These are phyloP conservation scores for Candida khao-thaluensis DNA, from an alignment of 805 yeast species.

Conservation along the genomic window DNA sequence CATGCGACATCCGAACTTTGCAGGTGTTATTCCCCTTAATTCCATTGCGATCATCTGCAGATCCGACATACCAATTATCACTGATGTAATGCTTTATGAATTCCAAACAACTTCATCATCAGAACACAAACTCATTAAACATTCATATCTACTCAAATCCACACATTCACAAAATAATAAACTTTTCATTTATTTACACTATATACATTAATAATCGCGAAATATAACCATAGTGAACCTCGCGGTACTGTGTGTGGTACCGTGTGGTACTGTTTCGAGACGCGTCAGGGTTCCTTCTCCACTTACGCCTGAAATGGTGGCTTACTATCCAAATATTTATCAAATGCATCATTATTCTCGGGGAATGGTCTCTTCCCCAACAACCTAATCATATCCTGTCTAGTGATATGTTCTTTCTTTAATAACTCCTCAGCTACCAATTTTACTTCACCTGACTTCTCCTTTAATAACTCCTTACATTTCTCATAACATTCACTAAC, in stretches of 20 bases:
- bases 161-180: too few species aligned
- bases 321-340: constrained; percentile 66
- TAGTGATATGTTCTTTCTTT: constrained; percentile 72
- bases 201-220: constrained; percentile 4
- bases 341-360: constrained; percentile 83
- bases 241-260: too few species aligned
- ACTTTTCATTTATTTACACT: constrained; percentile 6
- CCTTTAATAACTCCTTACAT: constrained; percentile 57
- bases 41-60: too few species aligned
- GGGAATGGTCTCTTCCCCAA: constrained; percentile 78
- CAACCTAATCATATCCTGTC: constrained; percentile 75
- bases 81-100: too few species aligned
- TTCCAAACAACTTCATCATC: too few species aligned
- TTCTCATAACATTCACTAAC: constrained; percentile 63
- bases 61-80: too few species aligned
- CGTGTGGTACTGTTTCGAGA: too few species aligned
- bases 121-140: too few species aligned
- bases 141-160: too few species aligned
- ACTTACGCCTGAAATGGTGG: constrained; percentile 3
- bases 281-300: neutral
- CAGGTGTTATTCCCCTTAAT: too few species aligned
- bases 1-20: too few species aligned
- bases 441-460: constrained; percentile 59
- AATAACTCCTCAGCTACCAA: constrained; percentile 73
- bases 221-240: too few species aligned